A percentile compares a stretch with the other conserved stretches of the same genome.
phyloP scores from a whole-genome alignment of 805 yeast species.

The Lipomyces starkeyi region DNA sequence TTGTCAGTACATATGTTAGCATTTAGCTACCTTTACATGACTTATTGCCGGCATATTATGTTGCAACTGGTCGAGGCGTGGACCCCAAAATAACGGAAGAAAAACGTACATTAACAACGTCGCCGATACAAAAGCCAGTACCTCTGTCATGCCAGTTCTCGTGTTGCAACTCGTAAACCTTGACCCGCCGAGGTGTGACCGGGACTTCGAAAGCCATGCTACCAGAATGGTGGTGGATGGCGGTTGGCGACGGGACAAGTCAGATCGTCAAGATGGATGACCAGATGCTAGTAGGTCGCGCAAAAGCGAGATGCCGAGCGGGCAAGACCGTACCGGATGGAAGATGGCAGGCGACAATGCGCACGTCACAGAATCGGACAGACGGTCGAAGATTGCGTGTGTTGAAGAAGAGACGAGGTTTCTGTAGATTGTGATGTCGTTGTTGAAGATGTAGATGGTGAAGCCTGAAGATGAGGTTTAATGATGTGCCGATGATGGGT shows the following conservation, averaged over 20 bases:
- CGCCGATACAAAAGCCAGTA: conserved; percentile 88
- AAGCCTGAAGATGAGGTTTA: neutral
- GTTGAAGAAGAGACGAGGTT: neutral
- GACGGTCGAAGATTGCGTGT: neutral
- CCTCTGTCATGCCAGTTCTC: conserved; percentile 92
- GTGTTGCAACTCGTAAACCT: conserved; percentile 81
- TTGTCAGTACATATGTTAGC: neutral
- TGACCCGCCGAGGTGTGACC: conserved; percentile 74
- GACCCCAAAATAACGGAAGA: neutral
- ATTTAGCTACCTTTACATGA: neutral
- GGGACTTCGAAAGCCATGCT: conserved; percentile 44
- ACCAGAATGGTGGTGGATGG: neutral
- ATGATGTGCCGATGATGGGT: neutral
- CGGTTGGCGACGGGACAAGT: neutral
- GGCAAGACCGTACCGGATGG: neutral
- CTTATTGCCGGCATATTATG: neutral
- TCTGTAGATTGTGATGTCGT: neutral
- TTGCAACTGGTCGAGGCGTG: neutral
- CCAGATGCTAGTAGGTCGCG: neutral
- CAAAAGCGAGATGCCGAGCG: neutral
- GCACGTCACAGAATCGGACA: neutral
- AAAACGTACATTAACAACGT: conserved; percentile 49
- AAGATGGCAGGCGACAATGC: neutral
- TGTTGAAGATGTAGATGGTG: neutral
- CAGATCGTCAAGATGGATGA: neutral